Evolutionary conservation across 2,329 filamentous ascomycete species (phyloP), one percentile per base, ranked within the genome.

Genomic region (Ramularia collo-cygni): DNA sequence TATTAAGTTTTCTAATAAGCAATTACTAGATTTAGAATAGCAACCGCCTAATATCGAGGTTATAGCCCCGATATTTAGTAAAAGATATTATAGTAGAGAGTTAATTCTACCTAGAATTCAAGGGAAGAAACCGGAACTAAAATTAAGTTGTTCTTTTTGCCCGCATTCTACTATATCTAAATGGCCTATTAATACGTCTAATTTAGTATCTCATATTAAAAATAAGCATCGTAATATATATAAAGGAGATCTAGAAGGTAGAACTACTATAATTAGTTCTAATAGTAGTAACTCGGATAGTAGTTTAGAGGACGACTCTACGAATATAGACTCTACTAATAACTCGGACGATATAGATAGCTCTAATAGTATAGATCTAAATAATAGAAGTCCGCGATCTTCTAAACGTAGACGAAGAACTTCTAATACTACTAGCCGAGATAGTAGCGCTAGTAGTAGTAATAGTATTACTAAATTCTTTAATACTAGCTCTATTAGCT

Each of bases 381-480:
- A n/a, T n/a, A 12, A 29, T 29, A 29, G 12, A 4, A 29, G 28
- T 29, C n/a, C 12, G n/a, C n/a, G 28, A 29, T 12, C 28, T 29
- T 29, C 28, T 29, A 29, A 29, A 29, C n/a, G 28, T n/a, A 29
- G 15, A 29, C 28, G 28, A 5, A 29, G 10, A 29, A 14, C 5
- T 14, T 29, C 28, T 29, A n/a, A n/a, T n/a, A n/a, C n/a, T n/a
- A n/a, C 28, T 29, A 29, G 15, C n/a, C 28, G 28, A 12, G 28
- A 29, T 29, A 29, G 28, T 29, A 29, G 28, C 28, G 28, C 15
- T 5, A 29, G 28, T 29, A 29, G 28, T 14, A n/a, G 12, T 29
- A 29, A 29, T n/a, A 29, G 28, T 29, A 29, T 29, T 29, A 29
- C 28, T 29, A 29, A 14, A n/a, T 29, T n/a, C 15, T 29, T 29